Percentiles rank a stretch among this genome's conserved stretches.
These are phyloP conservation scores for Aquilaria agallochum DNA, from an alignment of 441 rosid genomes.

Conservation along the genomic window DNA sequence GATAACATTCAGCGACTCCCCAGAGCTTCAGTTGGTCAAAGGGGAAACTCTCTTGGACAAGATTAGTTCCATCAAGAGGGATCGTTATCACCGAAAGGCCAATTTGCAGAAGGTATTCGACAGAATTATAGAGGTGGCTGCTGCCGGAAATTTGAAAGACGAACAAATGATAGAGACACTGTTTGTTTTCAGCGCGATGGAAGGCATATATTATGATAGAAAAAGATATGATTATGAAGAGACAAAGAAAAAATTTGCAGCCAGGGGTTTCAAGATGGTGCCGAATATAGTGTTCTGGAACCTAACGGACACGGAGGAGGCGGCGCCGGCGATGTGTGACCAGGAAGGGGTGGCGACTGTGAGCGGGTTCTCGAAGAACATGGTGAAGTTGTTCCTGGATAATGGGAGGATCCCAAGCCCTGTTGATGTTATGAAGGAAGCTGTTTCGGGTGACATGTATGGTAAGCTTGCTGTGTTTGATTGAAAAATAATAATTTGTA, in stretches of 20 bases:
- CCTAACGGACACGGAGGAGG: constrained; percentile 20
- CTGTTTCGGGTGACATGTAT: too few species aligned
- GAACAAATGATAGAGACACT: constrained; percentile 42
- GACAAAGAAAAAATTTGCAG: constrained; percentile 28
- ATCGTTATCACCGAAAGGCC: constrained; percentile 29
- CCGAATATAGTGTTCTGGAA: constrained; percentile 50
- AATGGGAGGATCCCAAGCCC: too few species aligned
- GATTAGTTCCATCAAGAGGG: constrained; percentile 21
- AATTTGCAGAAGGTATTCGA: constrained; percentile 49
- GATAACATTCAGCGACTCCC: constrained; percentile 36
- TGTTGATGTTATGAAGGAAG: too few species aligned
- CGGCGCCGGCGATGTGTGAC: constrained; percentile 26
- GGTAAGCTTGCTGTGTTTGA: too few species aligned
- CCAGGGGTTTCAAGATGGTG: constrained; percentile 18
- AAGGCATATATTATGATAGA: constrained; percentile 1
- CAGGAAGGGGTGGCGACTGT: too few species aligned
- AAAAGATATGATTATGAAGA: constrained; percentile 21
- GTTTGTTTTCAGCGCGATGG: constrained; percentile 51
- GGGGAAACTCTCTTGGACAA: constrained; percentile 33
- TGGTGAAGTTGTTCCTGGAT: too few species aligned
- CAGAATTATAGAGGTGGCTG: constrained; percentile 30
- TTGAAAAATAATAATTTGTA: too few species aligned
- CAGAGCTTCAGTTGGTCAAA: constrained; percentile 30
- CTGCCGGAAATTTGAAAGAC: constrained; percentile 19
- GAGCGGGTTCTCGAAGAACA: too few species aligned